phyloP scores from a whole-genome alignment of 129 eudicot genomes.

The Escallonia rubra region DNA sequence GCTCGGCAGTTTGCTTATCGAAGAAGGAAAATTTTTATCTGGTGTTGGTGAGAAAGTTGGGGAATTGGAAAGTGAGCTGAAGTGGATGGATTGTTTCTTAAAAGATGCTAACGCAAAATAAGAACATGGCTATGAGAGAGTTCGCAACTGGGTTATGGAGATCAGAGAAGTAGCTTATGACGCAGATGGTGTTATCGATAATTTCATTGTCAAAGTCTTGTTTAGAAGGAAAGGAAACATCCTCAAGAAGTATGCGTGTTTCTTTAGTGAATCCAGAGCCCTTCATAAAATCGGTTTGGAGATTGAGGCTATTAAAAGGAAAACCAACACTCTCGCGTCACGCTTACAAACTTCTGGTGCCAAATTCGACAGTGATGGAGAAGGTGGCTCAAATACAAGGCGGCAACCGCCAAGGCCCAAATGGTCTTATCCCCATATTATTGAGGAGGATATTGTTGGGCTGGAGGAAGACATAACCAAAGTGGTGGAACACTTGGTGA shows the following conservation, averaged over 20 bases:
- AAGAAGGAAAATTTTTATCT: conserved; percentile 1
- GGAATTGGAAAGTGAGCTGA: neutral
- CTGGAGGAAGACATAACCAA: conserved; percentile 7
- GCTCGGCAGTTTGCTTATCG: neutral
- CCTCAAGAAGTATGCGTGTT: neutral
- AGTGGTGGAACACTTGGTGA: neutral
- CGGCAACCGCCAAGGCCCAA: neutral
- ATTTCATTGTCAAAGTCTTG: neutral
- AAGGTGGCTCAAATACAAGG: too few species aligned
- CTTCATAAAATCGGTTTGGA: conserved; percentile 4
- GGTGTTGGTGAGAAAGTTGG: neutral
- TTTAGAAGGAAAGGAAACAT: neutral
- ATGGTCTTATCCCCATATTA: neutral
- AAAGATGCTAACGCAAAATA: neutral
- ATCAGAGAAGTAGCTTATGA: conserved; percentile 7
- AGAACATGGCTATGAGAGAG: neutral
- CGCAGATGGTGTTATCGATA: neutral
- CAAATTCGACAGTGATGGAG: too few species aligned
- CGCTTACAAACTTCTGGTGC: neutral
- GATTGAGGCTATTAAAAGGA: neutral
- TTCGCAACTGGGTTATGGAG: neutral
- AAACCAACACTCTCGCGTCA: neutral
- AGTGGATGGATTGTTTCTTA: neutral
- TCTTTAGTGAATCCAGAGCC: neutral
- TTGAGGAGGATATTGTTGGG: conserved; percentile 13